Conservation (phyloP, 768 basidiomycete genomes). For the Phlegmacium glaucopus region DNA sequence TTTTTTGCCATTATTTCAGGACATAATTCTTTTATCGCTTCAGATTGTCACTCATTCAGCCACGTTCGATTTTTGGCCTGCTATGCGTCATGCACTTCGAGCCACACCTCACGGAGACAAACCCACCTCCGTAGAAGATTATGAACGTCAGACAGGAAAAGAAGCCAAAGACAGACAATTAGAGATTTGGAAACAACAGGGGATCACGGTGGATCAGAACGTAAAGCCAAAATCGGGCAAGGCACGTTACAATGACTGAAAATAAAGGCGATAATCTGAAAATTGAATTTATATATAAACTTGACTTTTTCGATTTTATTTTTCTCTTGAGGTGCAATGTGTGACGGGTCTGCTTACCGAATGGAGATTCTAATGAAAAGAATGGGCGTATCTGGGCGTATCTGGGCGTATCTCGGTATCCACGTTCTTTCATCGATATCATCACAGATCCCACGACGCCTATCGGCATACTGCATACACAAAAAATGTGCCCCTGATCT, state of each 20-base stretch:
- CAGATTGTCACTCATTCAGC: constrained; percentile 78
- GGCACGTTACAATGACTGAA: constrained; percentile 58
- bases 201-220: constrained; percentile 38
- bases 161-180: constrained; percentile 69
- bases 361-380: too few species aligned
- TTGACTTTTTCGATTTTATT: too few species aligned
- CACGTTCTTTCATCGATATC: too few species aligned
- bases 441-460: too few species aligned
- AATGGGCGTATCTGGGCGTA: too few species aligned
- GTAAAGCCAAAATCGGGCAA: constrained; percentile 28
- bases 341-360: too few species aligned
- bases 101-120: constrained; percentile 80
- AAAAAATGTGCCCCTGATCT: too few species aligned
- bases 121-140: constrained; percentile 73
- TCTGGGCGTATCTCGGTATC: too few species aligned
- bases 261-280: neutral
- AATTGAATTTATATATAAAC: neutral
- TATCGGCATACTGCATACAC: too few species aligned
- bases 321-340: too few species aligned
- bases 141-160: constrained; percentile 61
- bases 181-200: constrained; percentile 70
- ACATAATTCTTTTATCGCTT: neutral
- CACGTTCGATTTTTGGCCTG: constrained; percentile 81
- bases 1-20: neutral
- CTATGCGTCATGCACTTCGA: constrained; percentile 72